Conservation (phyloP, 139 green algal species). For the Micractinium sp. region DNA sequence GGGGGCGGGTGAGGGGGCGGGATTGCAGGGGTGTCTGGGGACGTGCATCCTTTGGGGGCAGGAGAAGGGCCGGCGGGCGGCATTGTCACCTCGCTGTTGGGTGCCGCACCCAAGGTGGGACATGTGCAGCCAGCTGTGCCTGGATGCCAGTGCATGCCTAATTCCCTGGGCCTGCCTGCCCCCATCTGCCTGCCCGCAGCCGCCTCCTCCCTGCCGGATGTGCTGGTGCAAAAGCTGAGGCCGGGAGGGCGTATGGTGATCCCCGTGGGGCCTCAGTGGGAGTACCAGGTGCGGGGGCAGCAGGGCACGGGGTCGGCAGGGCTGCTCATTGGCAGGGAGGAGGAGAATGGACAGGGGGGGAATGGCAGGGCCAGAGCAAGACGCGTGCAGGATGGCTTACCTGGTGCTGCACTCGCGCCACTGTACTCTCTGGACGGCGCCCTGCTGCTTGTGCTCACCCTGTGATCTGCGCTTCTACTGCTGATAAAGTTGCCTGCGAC, state of each 20-base stretch:
- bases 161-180: not conserved
- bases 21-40: not conserved
- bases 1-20: slow-evolving; percentile 49
- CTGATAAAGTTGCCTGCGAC: too few species aligned
- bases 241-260: slow-evolving; percentile 61
- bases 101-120: too few species aligned
- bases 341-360: too few species aligned
- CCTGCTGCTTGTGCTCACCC: too few species aligned
- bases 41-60: too few species aligned
- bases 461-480: too few species aligned
- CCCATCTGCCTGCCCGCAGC: slow-evolving; percentile 57
- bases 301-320: not conserved
- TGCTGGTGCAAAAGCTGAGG: slow-evolving; percentile 68
- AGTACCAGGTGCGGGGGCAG: not conserved
- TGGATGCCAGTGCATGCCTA: not conserved
- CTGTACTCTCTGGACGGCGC: not conserved
- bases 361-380: not conserved
- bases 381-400: too few species aligned
- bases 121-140: not conserved
- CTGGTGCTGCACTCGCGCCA: slow-evolving; percentile 20
- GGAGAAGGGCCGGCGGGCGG: too few species aligned
- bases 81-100: not conserved
- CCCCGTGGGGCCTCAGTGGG: slow-evolving; percentile 41
- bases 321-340: not conserved
- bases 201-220: slow-evolving; percentile 72